Evolutionary conservation across 2,329 filamentous ascomycete genomes (phyloP).

Genomic region (Tolypocladium guangdongense): DNA sequence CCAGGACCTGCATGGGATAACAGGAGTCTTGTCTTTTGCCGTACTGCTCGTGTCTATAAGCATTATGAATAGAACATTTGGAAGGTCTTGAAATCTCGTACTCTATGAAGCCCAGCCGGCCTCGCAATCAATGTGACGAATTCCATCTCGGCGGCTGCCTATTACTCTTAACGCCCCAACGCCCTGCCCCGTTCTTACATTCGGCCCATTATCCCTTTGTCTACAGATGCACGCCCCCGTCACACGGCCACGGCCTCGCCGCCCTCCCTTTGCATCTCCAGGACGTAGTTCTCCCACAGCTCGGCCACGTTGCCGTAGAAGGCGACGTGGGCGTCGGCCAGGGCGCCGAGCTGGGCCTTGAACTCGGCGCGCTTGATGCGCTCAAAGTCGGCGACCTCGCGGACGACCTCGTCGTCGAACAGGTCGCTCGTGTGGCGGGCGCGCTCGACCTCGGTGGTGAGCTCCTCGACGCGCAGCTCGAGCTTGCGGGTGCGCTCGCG

Average conservation of each 20-base stretch:
- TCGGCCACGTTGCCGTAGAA: constrained; percentile 75
- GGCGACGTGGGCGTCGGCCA: constrained; percentile 75
- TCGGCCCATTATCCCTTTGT: neutral
- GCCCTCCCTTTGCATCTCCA: constrained; percentile 69
- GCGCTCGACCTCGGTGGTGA: constrained; percentile 79
- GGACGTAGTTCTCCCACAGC: constrained; percentile 84
- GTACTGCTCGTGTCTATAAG: neutral
- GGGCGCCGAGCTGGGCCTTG: constrained; percentile 68
- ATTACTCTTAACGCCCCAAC: neutral
- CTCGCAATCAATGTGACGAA: too few species aligned
- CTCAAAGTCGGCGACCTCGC: constrained; percentile 89
- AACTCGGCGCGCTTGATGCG: constrained; percentile 93
- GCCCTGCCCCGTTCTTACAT: neutral
- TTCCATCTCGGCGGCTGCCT: neutral
- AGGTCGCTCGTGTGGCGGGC: constrained; percentile 80
- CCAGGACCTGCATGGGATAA: neutral
- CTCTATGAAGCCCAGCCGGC: neutral
- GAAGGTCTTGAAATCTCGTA: neutral
- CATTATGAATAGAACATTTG: neutral
- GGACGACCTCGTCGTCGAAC: constrained; percentile 93
- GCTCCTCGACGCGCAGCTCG: constrained; percentile 83
- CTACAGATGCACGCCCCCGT: neutral
- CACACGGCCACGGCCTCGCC: constrained; percentile 1
- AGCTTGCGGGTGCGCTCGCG: constrained; percentile 81
- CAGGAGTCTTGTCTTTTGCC: neutral